A percentile compares a stretch with the other conserved stretches of the same genome.
Evolutionary conservation across 345 rosid species (phyloP).

Genomic region (Camelina neglecta): DNA sequence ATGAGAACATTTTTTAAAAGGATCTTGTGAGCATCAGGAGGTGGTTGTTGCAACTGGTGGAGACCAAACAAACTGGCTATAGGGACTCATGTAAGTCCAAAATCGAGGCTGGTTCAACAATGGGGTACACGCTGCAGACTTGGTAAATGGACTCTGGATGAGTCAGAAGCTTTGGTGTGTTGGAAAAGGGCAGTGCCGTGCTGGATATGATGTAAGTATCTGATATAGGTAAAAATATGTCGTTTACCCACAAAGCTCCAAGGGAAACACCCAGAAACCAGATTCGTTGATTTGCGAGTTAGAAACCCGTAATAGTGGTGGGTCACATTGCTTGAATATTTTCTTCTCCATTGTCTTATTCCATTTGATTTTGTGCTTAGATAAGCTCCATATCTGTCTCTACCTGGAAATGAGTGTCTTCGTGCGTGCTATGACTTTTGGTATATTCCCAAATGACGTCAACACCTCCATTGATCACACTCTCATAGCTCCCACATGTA

Average conservation of each 20-base stretch:
- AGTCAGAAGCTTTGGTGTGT: conserved; percentile 11
- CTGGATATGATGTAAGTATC: conserved; percentile 5
- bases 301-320: no score
- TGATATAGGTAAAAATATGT: neutral
- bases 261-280: neutral
- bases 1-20: neutral
- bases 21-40: conserved; percentile 11
- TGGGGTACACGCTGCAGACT: neutral
- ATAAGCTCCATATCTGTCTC: neutral
- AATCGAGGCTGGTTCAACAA: conserved; percentile 24
- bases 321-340: neutral
- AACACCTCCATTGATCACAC: neutral
- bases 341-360: neutral
- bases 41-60: conserved; percentile 29
- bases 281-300: neutral
- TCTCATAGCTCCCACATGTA: neutral
- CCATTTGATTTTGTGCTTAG: neutral
- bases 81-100: conserved; percentile 21
- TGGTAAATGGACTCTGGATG: conserved; percentile 16
- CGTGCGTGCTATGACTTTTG: neutral
- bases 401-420: neutral
- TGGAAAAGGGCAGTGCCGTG: conserved; percentile 14
- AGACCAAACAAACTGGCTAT: conserved; percentile 33
- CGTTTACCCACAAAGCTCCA: neutral
- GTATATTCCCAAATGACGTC: neutral